Percentiles rank a stretch among this genome's conserved stretches.
Conservation (phyloP, 148 eudicot genomes). For the Camellia granthamiana region DNA sequence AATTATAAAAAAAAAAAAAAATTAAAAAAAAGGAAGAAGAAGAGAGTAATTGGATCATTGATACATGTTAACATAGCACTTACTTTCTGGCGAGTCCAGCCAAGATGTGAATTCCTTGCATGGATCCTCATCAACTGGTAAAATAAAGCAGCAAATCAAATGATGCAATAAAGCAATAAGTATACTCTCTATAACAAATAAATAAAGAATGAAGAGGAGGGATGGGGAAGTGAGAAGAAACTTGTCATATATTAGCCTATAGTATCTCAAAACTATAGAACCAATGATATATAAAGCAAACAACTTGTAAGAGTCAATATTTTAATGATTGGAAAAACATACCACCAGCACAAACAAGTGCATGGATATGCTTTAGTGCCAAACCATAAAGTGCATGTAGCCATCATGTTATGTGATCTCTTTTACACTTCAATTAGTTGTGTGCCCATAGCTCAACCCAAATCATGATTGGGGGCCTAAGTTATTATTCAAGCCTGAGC, state of each 20-base stretch:
- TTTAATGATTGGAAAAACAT: background rate
- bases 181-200: background rate
- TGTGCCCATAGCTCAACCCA: background rate
- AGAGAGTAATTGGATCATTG: background rate
- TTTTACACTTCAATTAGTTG: background rate
- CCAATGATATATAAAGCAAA: background rate
- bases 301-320: background rate
- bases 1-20: too few species aligned
- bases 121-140: slow-evolving; percentile 71
- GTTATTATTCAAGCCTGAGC: background rate
- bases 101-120: slow-evolving; percentile 62
- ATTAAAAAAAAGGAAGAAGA: too few species aligned
- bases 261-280: slow-evolving; percentile 6
- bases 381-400: background rate
- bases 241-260: background rate
- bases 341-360: background rate
- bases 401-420: background rate
- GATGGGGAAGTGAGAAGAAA: background rate
- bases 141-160: slow-evolving; percentile 12
- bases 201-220: background rate
- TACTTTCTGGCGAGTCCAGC: slow-evolving; percentile 95
- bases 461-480: background rate
- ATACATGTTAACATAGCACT: slow-evolving; percentile 15
- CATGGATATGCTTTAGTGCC: background rate
- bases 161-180: background rate